Percentiles rank a stretch among this genome's conserved stretches.
These are phyloP conservation scores for Leonotis leonurus DNA, from an alignment of 257 asterid species.

Conservation along the genomic window DNA sequence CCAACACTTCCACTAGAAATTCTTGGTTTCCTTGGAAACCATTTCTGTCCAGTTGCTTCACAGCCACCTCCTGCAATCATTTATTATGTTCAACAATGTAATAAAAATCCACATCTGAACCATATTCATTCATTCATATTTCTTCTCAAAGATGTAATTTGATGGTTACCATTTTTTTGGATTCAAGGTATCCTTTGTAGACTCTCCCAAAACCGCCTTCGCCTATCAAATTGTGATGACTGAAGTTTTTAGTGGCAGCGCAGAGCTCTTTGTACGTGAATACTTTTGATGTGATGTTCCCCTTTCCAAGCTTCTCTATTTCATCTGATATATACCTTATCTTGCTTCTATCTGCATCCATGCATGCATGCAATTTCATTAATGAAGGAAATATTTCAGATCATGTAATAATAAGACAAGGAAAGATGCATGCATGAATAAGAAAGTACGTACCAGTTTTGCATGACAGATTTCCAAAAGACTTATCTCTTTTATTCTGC, in stretches of 20 bases:
- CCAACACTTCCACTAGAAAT: conserved; percentile 49
- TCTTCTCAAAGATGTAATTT: too few relatives aligned
- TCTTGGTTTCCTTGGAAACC: conserved; percentile 64
- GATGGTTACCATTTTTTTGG: conserved; percentile 31
- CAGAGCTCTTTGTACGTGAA: conserved; percentile 50
- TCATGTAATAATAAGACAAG: neutral
- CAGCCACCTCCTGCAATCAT: conserved; percentile 43
- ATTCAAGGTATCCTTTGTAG: conserved; percentile 44
- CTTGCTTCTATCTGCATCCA: conserved; percentile 42
- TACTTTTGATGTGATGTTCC: conserved; percentile 42
- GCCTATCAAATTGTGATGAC: conserved; percentile 36
- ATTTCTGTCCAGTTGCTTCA: conserved; percentile 49
- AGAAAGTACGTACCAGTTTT: conserved; percentile 31
- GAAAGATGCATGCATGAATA: neutral
- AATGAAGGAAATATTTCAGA: neutral
- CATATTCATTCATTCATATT: too few relatives aligned
- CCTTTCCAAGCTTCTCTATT: conserved; percentile 46
- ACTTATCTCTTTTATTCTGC: conserved; percentile 17
- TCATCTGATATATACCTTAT: conserved; percentile 47
- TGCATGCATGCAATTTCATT: neutral
- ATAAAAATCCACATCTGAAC: too few relatives aligned
- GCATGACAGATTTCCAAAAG: conserved; percentile 34
- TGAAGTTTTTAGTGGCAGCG: conserved; percentile 45
- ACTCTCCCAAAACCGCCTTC: conserved; percentile 89
- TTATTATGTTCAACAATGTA: too few relatives aligned